Conservation (phyloP, 1,139 yeast species). For the Protomyces inundatus region DNA sequence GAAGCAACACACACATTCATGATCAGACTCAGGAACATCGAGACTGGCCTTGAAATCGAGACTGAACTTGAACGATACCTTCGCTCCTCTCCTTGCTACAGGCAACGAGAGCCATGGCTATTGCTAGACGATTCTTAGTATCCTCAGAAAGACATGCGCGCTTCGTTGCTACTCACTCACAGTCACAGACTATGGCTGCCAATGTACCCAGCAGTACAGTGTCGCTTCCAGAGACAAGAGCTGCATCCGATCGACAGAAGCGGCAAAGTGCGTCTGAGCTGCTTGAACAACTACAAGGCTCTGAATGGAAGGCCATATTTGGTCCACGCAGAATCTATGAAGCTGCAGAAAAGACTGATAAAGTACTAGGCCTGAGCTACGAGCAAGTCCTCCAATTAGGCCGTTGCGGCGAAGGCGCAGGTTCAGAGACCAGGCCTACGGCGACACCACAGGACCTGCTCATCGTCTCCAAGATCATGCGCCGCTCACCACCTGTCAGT, state of each 20-base stretch:
- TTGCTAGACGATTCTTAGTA: too few species aligned
- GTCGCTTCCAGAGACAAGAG: too few species aligned
- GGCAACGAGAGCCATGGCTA: too few species aligned
- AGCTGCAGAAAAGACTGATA: constrained; percentile 2
- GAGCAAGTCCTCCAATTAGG: neutral
- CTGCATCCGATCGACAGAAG: too few species aligned
- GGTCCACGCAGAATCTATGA: constrained; percentile 20
- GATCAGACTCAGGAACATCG: neutral
- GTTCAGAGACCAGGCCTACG: neutral
- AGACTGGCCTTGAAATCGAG: neutral
- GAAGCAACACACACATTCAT: neutral
- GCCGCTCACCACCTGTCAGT: constrained; percentile 2
- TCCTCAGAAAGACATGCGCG: too few species aligned
- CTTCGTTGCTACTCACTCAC: too few species aligned
- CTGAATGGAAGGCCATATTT: neutral
- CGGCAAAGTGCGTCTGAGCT: too few species aligned
- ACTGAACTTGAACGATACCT: neutral
- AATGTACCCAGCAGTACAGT: too few species aligned
- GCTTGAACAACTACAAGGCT: too few species aligned
- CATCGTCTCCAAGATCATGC: constrained; percentile 18
- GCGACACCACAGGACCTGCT: constrained; percentile 1
- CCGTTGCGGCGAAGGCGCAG: too few species aligned
- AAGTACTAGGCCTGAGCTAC: constrained; percentile 3
- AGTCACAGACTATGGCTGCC: too few species aligned
- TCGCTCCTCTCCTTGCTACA: too few species aligned